Evolutionary conservation across 2,329 filamentous ascomycete genomes (phyloP).

Genomic region (Ophiosphaerella herpotricha): DNA sequence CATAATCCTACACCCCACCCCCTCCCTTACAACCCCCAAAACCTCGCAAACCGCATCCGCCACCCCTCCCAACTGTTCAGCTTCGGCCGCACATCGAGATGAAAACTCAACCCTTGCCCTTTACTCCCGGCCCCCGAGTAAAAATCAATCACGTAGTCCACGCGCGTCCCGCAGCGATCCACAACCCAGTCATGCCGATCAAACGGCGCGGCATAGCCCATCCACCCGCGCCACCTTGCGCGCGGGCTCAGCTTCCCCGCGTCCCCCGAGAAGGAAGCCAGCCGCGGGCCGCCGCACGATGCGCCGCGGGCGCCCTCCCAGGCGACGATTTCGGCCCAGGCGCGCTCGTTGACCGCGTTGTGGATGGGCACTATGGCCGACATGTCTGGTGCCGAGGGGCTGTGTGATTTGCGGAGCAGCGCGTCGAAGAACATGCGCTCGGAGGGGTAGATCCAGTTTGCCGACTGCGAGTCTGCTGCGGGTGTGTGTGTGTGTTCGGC

Average conservation of each 20-base stretch:
- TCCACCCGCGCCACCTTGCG: conserved; percentile 77
- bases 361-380: conserved; percentile 93
- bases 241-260: conserved; percentile 71
- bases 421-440: conserved; percentile 98
- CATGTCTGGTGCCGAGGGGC: conserved; percentile 75
- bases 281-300: conserved; percentile 74
- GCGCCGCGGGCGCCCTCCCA: conserved; percentile 77
- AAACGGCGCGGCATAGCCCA: conserved; percentile 92
- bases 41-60: conserved; percentile 58
- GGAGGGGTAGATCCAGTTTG: conserved; percentile 94
- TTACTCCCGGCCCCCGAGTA: conserved; percentile 69
- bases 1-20: too few relatives aligned
- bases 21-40: conserved; percentile 50
- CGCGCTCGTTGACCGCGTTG: conserved; percentile 96
- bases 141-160: conserved; percentile 98
- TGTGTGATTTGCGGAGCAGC: conserved; percentile 87
- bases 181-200: conserved; percentile 98
- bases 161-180: conserved; percentile 79
- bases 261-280: conserved; percentile 81
- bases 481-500: conserved; percentile 69
- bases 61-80: conserved; percentile 66
- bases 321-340: conserved; percentile 86
- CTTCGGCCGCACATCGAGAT: conserved; percentile 68
- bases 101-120: conserved; percentile 62
- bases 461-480: conserved; percentile 58